phyloP scores from a whole-genome alignment of 2,329 filamentous ascomycete species.

The Dactylella cylindrospora region DNA sequence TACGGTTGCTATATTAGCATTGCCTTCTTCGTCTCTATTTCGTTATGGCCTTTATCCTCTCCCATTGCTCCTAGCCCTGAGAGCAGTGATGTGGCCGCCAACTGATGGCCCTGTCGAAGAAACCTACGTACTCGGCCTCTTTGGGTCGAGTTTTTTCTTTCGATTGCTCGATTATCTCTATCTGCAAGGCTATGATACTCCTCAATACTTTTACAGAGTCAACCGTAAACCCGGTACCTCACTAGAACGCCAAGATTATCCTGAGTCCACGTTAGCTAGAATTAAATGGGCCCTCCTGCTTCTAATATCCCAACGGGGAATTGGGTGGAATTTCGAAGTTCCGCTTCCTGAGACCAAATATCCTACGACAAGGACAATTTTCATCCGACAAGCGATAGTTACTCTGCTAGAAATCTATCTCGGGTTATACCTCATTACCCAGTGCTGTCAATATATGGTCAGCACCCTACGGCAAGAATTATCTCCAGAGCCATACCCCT shows the following conservation, averaged over 20 bases:
- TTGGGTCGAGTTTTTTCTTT: constrained; percentile 4
- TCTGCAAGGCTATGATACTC: constrained; percentile 27
- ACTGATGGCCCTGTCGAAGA: constrained; percentile 9
- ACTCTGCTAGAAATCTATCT: constrained; percentile 22
- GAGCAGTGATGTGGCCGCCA: constrained; percentile 13
- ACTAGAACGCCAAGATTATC: constrained; percentile 12
- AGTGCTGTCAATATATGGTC: constrained; percentile 6
- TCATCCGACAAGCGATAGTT: not conserved
- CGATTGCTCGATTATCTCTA: constrained; percentile 25
- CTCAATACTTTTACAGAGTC: constrained; percentile 19
- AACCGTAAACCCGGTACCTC: not conserved
- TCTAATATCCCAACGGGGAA: constrained; percentile 22
- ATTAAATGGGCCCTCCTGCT: constrained; percentile 14
- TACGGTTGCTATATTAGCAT: constrained; percentile 7
- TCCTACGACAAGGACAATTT: not conserved
- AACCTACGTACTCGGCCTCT: constrained; percentile 23
- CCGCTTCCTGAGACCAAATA: constrained; percentile 16
- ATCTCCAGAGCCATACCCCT: not conserved
- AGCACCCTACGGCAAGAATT: constrained; percentile 6
- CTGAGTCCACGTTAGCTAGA: not conserved
- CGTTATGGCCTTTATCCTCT: constrained; percentile 15
- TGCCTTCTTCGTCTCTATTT: constrained; percentile 15
- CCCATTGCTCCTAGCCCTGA: constrained; percentile 6
- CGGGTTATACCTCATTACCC: constrained; percentile 5
- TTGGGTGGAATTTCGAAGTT: constrained; percentile 36